Percentiles rank a stretch among this genome's conserved stretches.
Conservation (phyloP, 202 grass and related monocot species). For the Dendrocalamus latiflorus region DNA sequence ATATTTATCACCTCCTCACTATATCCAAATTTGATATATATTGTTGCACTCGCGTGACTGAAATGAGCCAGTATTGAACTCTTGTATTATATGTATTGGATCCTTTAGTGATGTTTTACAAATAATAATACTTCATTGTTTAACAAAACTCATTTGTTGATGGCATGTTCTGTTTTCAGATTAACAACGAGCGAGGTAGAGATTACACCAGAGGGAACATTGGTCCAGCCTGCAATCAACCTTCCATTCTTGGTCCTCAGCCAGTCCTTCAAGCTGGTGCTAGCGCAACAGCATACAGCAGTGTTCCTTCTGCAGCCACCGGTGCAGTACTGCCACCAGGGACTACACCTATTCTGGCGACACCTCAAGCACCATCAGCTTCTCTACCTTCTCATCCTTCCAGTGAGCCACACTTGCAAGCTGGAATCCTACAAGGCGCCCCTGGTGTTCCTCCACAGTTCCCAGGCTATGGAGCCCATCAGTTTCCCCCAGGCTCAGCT, state of each 20-base stretch:
- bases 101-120: not conserved
- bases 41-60: not conserved
- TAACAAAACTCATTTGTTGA: not conserved
- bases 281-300: slow-evolving; percentile 8
- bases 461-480: slow-evolving; percentile 21
- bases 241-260: slow-evolving; percentile 78
- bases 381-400: slow-evolving; percentile 31
- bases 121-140: not conserved
- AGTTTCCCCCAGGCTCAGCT: slow-evolving; percentile 22
- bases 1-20: slow-evolving; percentile 15
- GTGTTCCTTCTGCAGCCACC: slow-evolving; percentile 22
- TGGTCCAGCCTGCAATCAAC: slow-evolving; percentile 43
- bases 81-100: not conserved
- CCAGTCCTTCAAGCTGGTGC: slow-evolving; percentile 27
- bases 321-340: slow-evolving; percentile 28
- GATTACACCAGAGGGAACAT: slow-evolving; percentile 65
- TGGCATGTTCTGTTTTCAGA: slow-evolving; percentile 40
- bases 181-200: slow-evolving; percentile 87
- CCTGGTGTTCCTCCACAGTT: slow-evolving; percentile 33
- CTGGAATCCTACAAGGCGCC: slow-evolving; percentile 36
- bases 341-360: not conserved
- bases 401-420: slow-evolving; percentile 28
- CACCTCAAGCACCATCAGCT: slow-evolving; percentile 15
- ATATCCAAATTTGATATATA: slow-evolving; percentile 7
- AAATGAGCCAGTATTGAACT: not conserved